These are phyloP conservation scores for Puya raimondii DNA, from an alignment of 176 grass and related monocot genomes.

Conservation along the genomic window DNA sequence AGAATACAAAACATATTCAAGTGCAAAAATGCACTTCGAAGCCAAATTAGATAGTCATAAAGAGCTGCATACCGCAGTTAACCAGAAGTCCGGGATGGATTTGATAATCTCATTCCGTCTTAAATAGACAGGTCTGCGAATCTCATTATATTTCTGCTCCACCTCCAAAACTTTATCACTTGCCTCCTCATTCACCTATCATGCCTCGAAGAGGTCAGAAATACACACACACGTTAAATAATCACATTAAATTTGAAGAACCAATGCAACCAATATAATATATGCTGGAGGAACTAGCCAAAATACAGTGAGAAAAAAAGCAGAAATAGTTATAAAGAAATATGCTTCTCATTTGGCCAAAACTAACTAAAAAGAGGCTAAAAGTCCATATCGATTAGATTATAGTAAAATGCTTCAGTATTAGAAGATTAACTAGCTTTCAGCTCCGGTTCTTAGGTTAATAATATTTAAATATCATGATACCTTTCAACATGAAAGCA, in stretches of 20 bases:
- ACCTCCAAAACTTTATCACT: slow-evolving; percentile 89
- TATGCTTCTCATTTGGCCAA: no score
- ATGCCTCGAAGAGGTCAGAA: neutral
- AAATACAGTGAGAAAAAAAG: no score
- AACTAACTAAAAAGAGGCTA: no score
- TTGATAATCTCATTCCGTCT: slow-evolving; percentile 73
- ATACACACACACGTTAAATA: neutral
- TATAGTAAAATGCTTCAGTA: no score
- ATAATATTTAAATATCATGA: no score
- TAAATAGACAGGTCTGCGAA: slow-evolving; percentile 75
- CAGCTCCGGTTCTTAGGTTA: no score
- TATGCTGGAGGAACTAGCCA: no score
- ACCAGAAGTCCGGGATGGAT: slow-evolving; percentile 85
- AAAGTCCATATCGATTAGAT: no score
- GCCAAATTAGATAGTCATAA: neutral
- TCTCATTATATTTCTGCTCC: slow-evolving; percentile 90
- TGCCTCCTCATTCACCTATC: slow-evolving; percentile 94
- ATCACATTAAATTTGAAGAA: neutral
- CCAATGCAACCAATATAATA: neutral
- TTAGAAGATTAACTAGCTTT: no score
- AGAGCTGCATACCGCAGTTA: slow-evolving; percentile 55
- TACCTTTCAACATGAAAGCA: no score
- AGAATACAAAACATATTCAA: neutral
- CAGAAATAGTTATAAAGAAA: no score
- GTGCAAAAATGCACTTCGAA: neutral